Base-by-base conservation (phyloP, 2,329 filamentous ascomycete genomes). In the Cladosporium sp. region DNA sequence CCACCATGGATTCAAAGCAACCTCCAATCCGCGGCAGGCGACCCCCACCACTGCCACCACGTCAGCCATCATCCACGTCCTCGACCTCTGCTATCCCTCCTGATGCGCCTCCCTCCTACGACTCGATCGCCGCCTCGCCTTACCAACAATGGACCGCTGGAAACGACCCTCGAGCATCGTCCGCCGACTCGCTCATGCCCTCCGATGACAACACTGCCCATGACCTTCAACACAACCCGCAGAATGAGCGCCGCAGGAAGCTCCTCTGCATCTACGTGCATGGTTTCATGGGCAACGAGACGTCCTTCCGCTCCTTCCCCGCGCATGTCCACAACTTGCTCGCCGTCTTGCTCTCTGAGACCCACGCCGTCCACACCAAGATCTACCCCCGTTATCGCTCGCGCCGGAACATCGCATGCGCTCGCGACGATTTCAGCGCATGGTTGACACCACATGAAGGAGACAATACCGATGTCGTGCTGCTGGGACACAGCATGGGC, bases 401-500 rank as follows among this genome's bases (percentile, higher is more conserved):
- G 0, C 89, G 90, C 72, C 86, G 88, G 71, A 84, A 87, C 44
- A 88, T 93, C 64, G 84, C 88, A 23, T 84, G 91, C 71, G 93
- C 92, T 2, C 84, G 90, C 66, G 90, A 96, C 73, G 90, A 92
- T 73, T 96, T 97, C 75, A 94, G 91, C 73, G 81, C 79, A 69
- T 97, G 93, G 92, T 81, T 96, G 33, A 82, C 85, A 66, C 92
- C 92, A 7, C 91, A 96, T 72, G 90, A 94, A 76, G 86, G 86
- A 31, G 80, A 84, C 4, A 85, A 82, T 23, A 93, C 92, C 1
- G 93, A 97, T 80, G 84, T 96, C 2, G 83, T 97, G 23, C 82
- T 97, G 3, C 81, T 96, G 2, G 93, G 93, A 0, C 93, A 97
- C 77, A 96, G 91, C 50, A 94, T 97, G 88, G 93, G 93, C 18